Evolutionary conservation across 371 early-diverging fungal genomes (phyloP).

Genomic region (Rhizomucor miehei): DNA sequence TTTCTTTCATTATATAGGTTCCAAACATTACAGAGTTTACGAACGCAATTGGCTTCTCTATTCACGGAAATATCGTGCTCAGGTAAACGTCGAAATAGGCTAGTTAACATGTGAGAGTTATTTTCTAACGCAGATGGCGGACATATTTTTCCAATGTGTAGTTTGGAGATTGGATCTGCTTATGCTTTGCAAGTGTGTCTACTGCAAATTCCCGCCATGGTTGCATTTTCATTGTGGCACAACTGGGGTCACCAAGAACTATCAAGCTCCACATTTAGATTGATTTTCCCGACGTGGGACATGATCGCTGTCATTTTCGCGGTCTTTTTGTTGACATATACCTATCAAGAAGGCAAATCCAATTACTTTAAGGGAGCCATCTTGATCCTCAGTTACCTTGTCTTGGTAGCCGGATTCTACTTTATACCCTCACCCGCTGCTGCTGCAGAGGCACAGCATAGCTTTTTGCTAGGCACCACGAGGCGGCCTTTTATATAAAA

Average conservation of each 20-base stretch:
- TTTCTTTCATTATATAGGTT: conserved; percentile 23
- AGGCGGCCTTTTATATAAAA: too few species aligned
- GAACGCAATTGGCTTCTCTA: conserved; percentile 94
- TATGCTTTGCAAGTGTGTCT: conserved; percentile 94
- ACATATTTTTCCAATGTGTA: conserved; percentile 6
- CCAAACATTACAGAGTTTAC: conserved; percentile 96
- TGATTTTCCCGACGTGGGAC: conserved; percentile 95
- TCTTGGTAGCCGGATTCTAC: conserved; percentile 77
- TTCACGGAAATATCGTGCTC: conserved; percentile 88
- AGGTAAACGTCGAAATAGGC: conserved; percentile 32
- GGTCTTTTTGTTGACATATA: conserved; percentile 83
- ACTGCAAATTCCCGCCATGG: conserved; percentile 92
- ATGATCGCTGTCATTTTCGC: conserved; percentile 82
- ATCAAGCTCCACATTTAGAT: conserved; percentile 42
- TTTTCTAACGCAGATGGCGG: not conserved
- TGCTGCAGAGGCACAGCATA: not conserved
- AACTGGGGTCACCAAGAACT: conserved; percentile 48
- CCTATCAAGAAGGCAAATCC: conserved; percentile 91
- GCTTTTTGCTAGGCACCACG: not conserved
- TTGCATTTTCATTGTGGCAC: conserved; percentile 78
- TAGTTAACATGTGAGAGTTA: not conserved
- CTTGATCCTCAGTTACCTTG: conserved; percentile 77
- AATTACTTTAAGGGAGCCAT: conserved; percentile 97
- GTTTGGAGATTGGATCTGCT: conserved; percentile 94
- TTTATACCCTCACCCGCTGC: conserved; percentile 53